These are phyloP conservation scores for Triadica sebifera DNA, from an alignment of 345 rosid genomes.

Conservation along the genomic window DNA sequence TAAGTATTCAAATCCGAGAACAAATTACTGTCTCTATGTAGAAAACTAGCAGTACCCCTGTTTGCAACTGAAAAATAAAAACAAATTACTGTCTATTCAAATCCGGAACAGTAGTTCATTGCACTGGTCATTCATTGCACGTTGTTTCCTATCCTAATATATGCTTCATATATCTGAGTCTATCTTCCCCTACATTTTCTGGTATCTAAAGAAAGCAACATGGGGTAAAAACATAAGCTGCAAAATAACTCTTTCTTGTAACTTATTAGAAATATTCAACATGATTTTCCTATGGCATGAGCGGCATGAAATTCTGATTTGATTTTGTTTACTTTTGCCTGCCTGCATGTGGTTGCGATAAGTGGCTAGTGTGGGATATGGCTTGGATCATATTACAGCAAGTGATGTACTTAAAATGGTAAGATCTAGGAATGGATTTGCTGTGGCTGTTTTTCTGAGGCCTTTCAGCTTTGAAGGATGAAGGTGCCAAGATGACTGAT, in stretches of 20 bases:
- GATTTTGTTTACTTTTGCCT: slow-evolving; percentile 9
- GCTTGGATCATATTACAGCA: slow-evolving; percentile 55
- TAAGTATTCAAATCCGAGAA: too few relatives aligned
- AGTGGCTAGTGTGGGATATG: slow-evolving; percentile 86
- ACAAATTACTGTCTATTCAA: too few relatives aligned
- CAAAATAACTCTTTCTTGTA: not conserved
- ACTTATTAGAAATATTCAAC: not conserved
- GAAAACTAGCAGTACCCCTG: too few relatives aligned
- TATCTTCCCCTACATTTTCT: not conserved
- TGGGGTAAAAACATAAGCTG: not conserved
- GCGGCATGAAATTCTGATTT: not conserved
- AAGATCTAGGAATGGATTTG: slow-evolving; percentile 53
- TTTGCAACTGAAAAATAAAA: too few relatives aligned
- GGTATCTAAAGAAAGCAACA: not conserved
- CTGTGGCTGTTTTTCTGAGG: slow-evolving; percentile 62
- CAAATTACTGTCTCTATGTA: too few relatives aligned
- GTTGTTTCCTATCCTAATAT: not conserved
- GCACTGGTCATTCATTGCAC: not conserved
- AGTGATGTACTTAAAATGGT: slow-evolving; percentile 56
- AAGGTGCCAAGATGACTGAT: slow-evolving; percentile 41
- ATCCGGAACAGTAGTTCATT: too few relatives aligned
- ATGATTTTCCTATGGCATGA: not conserved
- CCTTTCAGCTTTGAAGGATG: slow-evolving; percentile 96
- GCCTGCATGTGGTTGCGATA: slow-evolving; percentile 14
- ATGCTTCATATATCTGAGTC: not conserved